Conservation (phyloP, 495 filamentous ascomycete genomes). For the Aspergillus cristatus region DNA sequence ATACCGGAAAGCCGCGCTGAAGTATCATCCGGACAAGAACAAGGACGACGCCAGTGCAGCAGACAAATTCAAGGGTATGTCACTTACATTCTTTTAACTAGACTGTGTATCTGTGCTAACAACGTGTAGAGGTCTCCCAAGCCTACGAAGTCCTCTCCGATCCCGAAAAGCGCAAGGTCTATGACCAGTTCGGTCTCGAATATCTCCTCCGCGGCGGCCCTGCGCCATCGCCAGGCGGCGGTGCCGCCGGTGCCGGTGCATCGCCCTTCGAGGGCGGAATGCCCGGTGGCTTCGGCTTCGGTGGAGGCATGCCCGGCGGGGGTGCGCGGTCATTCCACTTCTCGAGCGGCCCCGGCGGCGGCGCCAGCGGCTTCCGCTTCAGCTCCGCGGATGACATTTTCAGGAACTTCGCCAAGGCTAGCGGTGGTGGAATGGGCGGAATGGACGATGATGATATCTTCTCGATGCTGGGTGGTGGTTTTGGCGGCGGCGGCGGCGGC, state of each 20-base stretch:
- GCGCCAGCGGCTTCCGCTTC: conserved; percentile 61
- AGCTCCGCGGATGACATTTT: conserved; percentile 79
- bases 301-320: conserved; percentile 48
- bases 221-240: conserved; percentile 50
- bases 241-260: conserved; percentile 38
- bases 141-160: conserved; percentile 97
- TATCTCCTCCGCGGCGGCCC: conserved; percentile 80
- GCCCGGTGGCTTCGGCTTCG: conserved; percentile 46
- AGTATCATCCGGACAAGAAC: conserved; percentile 96
- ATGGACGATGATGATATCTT: conserved; percentile 48
- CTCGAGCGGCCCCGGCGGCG: conserved; percentile 48
- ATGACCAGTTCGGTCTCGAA: conserved; percentile 91
- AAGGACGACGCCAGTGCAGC: conserved; percentile 73
- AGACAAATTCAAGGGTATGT: conserved; percentile 77
- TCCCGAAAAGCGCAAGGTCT: conserved; percentile 91
- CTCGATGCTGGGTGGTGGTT: conserved; percentile 33
- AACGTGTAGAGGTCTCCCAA: conserved; percentile 65
- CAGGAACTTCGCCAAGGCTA: conserved; percentile 58
- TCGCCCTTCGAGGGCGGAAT: conserved; percentile 47
- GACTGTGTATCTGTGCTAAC: conserved; percentile 8
- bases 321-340: conserved; percentile 67
- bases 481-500: conserved; percentile 31
- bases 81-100: background rate
- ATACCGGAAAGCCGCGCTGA: conserved; percentile 86
- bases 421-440: conserved; percentile 35